Base-by-base conservation (phyloP, 2,329 filamentous ascomycete genomes). In the Pyricularia grisea region DNA sequence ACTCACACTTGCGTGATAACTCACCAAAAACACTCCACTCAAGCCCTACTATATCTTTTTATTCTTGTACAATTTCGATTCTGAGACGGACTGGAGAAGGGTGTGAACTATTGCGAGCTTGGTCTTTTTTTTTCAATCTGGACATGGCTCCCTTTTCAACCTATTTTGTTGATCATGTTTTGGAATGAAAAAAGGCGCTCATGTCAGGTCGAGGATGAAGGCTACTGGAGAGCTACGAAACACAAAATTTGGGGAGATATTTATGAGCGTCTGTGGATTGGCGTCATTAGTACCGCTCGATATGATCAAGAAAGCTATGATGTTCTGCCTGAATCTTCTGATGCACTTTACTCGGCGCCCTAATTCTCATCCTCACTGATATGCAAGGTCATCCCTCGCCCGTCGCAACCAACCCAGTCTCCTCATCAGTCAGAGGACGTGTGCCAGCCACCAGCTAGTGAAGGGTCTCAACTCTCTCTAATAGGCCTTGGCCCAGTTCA, bases 101-200 rank as follows among this genome's bases (percentile, higher is more conserved):
- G 58, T 14, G 58, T 27, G 58, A n/a, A 61, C 58, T 23, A 25
- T n/a, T 27, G 58, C 14, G 58, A 17, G 58, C 58, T 61, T 2
- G 58, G 7, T 61, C 25, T n/a, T n/a, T n/a, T n/a, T n/a, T n/a
- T n/a, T 61, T 12, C 9, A 27, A 27, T 27, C 58, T 61, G 42
- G 6, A n/a, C n/a, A n/a, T 61, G 58, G 58, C 58, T 61, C 5
- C 58, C n/a, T 27, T n/a, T 61, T 25, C 58, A 1, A 23, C 23
- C 58, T 61, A 61, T 61, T 61, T 61, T 61, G 58, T 61, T 61
- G 58, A 61, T 61, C 58, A 61, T 61, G n/a, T 61, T 61, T 23
- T 17, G 58, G 25, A 61, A 25, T 12, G 58, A n/a, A 61, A 61
- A 61, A 61, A 61, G 58, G 25, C 58, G 25, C 25, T 25, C 14